A percentile compares a stretch with the other conserved stretches of the same genome.
phyloP scores from a whole-genome alignment of 306 rosid genomes.

The Vachellia collinsii region DNA sequence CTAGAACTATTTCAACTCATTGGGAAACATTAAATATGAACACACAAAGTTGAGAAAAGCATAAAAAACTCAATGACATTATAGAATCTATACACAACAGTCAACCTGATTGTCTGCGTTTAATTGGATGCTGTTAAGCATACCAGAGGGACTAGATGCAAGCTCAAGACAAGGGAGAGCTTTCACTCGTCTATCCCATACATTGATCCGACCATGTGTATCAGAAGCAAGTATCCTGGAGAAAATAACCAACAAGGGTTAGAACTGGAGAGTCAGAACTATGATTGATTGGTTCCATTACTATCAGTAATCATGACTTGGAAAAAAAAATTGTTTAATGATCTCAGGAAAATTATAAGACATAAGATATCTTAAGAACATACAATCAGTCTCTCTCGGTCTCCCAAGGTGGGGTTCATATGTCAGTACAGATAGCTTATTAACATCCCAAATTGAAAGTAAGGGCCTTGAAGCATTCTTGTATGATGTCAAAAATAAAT shows the following conservation, averaged over 20 bases:
- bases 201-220: conserved; percentile 65
- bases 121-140: conserved; percentile 74
- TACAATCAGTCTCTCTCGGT: not conserved
- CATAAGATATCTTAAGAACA: not conserved
- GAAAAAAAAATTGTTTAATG: not conserved
- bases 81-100: conserved; percentile 14
- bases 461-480: not conserved
- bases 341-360: not conserved
- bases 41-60: not conserved
- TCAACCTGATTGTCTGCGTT: conserved; percentile 71
- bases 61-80: not conserved
- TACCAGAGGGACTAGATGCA: conserved; percentile 52
- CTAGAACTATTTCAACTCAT: not conserved
- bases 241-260: conserved; percentile 32
- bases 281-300: conserved; percentile 14
- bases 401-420: not conserved
- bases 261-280: conserved; percentile 13
- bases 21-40: not conserved
- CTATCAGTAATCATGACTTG: not conserved
- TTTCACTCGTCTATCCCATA: conserved; percentile 99
- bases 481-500: not conserved
- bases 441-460: not conserved
- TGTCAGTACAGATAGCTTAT: not conserved
- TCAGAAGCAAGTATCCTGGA: conserved; percentile 83
- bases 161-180: conserved; percentile 91